A percentile compares a stretch with the other conserved stretches of the same genome.
Conservation (phyloP, 768 basidiomycete genomes). For the Auriculariales sp. region DNA sequence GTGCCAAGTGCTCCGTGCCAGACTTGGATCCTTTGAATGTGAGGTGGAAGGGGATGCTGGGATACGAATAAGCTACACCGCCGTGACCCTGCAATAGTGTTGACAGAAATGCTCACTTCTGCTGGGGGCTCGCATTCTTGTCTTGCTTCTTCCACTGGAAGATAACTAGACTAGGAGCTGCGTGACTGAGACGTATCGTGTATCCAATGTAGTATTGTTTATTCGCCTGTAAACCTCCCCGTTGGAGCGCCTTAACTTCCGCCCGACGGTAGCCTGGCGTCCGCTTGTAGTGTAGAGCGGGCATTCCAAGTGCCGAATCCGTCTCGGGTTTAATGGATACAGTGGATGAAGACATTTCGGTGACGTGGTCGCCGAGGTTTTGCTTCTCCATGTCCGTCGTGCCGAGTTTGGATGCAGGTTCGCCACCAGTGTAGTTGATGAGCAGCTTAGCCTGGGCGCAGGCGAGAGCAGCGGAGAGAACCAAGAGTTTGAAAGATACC, state of each 20-base stretch:
- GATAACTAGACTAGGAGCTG: background rate
- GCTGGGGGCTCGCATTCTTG: background rate
- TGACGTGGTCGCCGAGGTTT: background rate
- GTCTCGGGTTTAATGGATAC: background rate
- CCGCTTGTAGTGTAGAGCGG: background rate
- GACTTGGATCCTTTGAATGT: background rate
- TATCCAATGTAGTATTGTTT: background rate
- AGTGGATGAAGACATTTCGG: background rate
- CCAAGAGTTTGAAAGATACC: too few relatives aligned
- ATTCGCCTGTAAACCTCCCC: background rate
- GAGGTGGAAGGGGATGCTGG: background rate
- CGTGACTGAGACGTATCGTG: background rate
- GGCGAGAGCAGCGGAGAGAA: background rate
- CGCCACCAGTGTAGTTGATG: background rate
- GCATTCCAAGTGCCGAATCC: background rate
- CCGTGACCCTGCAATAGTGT: background rate
- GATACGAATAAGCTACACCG: background rate
- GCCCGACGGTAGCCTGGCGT: background rate
- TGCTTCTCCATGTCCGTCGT: background rate
- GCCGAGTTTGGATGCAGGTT: background rate
- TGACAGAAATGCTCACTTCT: background rate
- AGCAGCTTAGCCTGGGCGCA: background rate
- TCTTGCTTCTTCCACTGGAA: conserved; percentile 1
- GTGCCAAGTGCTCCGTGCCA: background rate
- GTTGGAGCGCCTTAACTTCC: background rate